phyloP scores from a whole-genome alignment of 305 asterid species.

The Solanum chacoense region DNA sequence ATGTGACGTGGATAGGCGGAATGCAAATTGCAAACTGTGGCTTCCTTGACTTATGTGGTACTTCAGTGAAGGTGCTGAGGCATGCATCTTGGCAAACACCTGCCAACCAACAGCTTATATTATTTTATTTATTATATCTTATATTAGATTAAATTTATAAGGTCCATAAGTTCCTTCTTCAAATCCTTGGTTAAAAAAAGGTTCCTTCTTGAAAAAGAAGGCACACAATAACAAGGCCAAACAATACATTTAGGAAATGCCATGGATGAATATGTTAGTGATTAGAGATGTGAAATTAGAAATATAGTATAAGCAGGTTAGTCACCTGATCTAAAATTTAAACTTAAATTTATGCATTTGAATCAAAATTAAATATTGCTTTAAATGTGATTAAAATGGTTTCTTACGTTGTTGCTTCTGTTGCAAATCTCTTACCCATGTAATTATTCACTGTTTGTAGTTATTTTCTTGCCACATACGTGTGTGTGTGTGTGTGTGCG shows the following conservation, averaged over 20 bases:
- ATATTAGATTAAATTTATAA: background rate
- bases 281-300: background rate
- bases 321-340: background rate
- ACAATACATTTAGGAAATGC: background rate
- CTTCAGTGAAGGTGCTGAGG: background rate
- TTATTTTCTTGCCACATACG: background rate
- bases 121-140: background rate
- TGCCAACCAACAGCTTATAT: background rate
- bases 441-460: background rate
- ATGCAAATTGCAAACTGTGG: background rate
- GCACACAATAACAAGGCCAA: background rate
- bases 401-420: background rate
- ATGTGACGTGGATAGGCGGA: background rate
- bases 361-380: background rate
- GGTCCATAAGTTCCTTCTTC: background rate
- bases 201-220: background rate
- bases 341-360: background rate
- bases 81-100: background rate
- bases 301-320: background rate
- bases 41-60: background rate
- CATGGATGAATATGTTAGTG: background rate
- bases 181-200: background rate
- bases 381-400: background rate
- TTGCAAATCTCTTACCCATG: background rate
- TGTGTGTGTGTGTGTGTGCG: background rate